These are phyloP conservation scores for Solioccasus polychromus DNA, from an alignment of 768 basidiomycete species.

Conservation along the genomic window DNA sequence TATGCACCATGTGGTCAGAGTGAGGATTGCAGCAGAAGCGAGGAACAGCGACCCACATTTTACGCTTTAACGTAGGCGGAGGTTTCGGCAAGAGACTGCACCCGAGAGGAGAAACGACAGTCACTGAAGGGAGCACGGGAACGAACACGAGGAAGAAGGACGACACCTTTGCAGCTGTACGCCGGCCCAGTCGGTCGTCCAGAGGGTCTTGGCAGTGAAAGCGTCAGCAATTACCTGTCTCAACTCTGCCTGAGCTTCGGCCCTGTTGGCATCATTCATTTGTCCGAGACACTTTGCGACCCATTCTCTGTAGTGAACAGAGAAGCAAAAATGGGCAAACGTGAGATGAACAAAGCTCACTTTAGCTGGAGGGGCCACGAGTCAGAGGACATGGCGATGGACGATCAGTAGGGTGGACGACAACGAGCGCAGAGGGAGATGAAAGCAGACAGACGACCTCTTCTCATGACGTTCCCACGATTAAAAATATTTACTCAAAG, in stretches of 20 bases:
- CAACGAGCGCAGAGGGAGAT: background rate
- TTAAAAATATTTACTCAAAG: background rate
- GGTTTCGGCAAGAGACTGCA: slow-evolving; percentile 62
- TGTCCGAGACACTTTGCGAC: slow-evolving; percentile 90
- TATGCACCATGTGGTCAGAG: slow-evolving; percentile 23
- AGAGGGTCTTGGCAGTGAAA: slow-evolving; percentile 77
- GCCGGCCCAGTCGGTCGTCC: slow-evolving; percentile 92
- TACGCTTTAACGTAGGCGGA: slow-evolving; percentile 59
- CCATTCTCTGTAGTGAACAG: slow-evolving; percentile 71
- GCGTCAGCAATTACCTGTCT: slow-evolving; percentile 96
- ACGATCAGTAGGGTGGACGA: slow-evolving; percentile 2
- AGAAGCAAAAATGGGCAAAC: slow-evolving; percentile 9
- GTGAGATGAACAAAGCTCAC: slow-evolving; percentile 36
- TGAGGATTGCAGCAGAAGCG: background rate
- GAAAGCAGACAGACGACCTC: slow-evolving; percentile 10
- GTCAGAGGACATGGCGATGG: slow-evolving; percentile 60
- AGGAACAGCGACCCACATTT: slow-evolving; percentile 46
- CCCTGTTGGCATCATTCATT: slow-evolving; percentile 84
- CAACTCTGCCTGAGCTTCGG: slow-evolving; percentile 88
- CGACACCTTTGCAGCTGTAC: slow-evolving; percentile 82
- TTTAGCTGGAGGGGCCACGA: slow-evolving; percentile 82
- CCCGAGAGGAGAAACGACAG: slow-evolving; percentile 3
- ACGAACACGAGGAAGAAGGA: background rate
- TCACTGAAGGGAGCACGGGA: slow-evolving; percentile 20
- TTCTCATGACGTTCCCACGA: slow-evolving; percentile 21